Evolutionary conservation across 2,329 filamentous ascomycete species (phyloP).

Genomic region (Alternaria tenuissima): DNA sequence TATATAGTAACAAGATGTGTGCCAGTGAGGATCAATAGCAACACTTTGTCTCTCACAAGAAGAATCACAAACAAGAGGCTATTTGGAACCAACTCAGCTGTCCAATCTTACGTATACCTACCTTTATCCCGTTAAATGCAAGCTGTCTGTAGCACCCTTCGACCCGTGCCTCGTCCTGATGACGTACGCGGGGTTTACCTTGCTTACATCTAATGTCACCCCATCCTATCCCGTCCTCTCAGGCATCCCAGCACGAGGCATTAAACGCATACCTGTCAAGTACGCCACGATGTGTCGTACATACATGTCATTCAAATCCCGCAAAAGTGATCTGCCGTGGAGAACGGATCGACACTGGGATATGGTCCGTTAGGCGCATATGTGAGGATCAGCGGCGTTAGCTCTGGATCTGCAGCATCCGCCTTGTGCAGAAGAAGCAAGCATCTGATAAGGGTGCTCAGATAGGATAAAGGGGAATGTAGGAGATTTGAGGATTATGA

Average conservation of each 20-base stretch:
- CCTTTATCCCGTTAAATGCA: neutral
- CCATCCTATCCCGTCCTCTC: neutral
- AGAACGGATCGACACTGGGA: neutral
- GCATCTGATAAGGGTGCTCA: constrained; percentile 1
- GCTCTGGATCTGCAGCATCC: neutral
- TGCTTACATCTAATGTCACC: neutral
- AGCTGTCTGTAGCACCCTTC: neutral
- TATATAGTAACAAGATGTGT: neutral
- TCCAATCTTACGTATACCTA: neutral
- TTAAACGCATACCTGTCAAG: neutral
- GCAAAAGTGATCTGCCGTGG: neutral
- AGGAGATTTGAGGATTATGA: neutral
- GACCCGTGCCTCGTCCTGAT: neutral
- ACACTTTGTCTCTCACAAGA: neutral
- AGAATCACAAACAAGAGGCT: neutral
- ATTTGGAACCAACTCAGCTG: neutral
- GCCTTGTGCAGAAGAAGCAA: constrained; percentile 10
- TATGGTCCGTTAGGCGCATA: neutral
- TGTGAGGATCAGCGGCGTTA: neutral
- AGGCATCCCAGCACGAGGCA: neutral
- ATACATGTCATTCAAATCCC: neutral
- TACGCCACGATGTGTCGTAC: neutral
- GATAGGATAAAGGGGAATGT: neutral
- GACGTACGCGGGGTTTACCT: neutral
- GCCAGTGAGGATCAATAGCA: neutral